Base-by-base conservation (phyloP, 352 stramenopile genomes). In the Thraustotheca clavata region DNA sequence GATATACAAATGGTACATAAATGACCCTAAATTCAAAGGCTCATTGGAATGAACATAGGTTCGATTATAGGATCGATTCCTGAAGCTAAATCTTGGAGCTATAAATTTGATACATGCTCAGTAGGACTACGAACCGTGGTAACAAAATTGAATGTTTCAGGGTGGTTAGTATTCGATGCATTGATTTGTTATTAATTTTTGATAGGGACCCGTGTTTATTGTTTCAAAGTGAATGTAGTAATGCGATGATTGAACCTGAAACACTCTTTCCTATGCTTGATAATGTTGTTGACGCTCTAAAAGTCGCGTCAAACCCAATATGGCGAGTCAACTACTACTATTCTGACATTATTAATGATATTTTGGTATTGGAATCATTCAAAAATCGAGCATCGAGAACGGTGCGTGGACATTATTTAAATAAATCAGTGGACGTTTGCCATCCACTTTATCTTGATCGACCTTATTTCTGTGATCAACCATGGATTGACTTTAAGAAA, bases 311-410 rank as follows among this genome's bases (percentile, higher is more conserved):
- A 11, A 35, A 24, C 9, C 11, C 34, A 14, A 24, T 31, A 11
- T 52, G 43, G 43, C 43, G 43, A 24, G 43, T 52, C 11, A 52
- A 2, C 43, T 52, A 52, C 43, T 52, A 52, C 43, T 52, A 9
- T 31, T 52, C 31, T 31, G 43, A 52, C 43, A 52, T 52, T 31
- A 52, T 52, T 31, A 52, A 52, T 31, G 43, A 52, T 31, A 9
- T 52, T 31, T 52, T 52, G 31, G 43, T 31, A 11, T 52, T 52
- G 14, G 43, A 31, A 9, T 35, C 43, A 31, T 52, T 52, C 43
- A 3, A 52, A 31, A 31, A 52, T 6, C 43, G 43, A 24, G 43
- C 31, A 24, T 52, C 24, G 43, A 24, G 43, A 24, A 52, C 43
- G 11, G 43, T 52, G 43, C 43, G 43, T 9, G 34, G 24, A 31